phyloP scores from a whole-genome alignment of 495 filamentous ascomycete genomes.

The Penicillium dipodomyicola region DNA sequence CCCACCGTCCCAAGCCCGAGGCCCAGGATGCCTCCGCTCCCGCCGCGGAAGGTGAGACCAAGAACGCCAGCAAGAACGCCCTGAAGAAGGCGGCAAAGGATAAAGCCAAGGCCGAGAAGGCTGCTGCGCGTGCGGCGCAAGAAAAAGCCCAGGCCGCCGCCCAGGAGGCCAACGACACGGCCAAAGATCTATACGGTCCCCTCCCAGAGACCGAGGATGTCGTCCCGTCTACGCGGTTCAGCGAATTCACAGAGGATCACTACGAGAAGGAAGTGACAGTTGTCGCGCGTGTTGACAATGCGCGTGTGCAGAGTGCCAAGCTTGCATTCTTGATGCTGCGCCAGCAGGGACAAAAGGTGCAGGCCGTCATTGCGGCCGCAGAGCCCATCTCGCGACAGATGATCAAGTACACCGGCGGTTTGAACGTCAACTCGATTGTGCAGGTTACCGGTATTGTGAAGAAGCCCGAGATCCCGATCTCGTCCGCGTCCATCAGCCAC shows the following conservation, averaged over 20 bases:
- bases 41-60: constrained; percentile 39
- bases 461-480: constrained; percentile 70
- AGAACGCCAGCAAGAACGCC: constrained; percentile 59
- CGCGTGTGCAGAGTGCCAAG: constrained; percentile 83
- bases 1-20: constrained; percentile 49
- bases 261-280: constrained; percentile 75
- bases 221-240: constrained; percentile 36
- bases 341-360: constrained; percentile 76
- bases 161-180: constrained; percentile 62
- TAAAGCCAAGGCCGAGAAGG: constrained; percentile 64
- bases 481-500: constrained; percentile 71
- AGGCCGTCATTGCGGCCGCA: constrained; percentile 67
- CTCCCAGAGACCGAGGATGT: constrained; percentile 43
- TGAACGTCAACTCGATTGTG: constrained; percentile 79
- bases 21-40: constrained; percentile 33
- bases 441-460: constrained; percentile 74
- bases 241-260: constrained; percentile 52
- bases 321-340: constrained; percentile 88
- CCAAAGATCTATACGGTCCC: constrained; percentile 66
- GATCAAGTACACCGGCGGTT: constrained; percentile 80
- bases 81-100: constrained; percentile 68
- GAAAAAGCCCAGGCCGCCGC: constrained; percentile 51
- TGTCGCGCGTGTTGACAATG: constrained; percentile 82
- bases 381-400: constrained; percentile 65
- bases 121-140: constrained; percentile 52